Conservation (phyloP, 1,284 basidiomycete species). For the Sanghuangporus weigelae region DNA sequence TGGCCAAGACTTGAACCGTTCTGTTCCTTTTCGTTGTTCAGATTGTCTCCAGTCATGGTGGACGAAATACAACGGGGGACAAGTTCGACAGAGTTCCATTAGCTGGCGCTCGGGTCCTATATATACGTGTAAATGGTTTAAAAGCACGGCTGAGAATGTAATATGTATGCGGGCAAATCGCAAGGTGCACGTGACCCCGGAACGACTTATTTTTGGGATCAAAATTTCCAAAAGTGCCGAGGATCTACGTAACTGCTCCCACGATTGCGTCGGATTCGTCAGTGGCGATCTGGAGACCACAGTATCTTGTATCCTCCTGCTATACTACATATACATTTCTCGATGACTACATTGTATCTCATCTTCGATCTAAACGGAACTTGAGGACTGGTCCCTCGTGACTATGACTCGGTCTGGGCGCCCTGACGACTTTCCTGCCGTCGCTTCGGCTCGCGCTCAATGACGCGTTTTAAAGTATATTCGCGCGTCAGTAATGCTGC, state of each 20-base stretch:
- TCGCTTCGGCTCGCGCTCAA: slow-evolving; percentile 5
- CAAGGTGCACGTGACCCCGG: neutral
- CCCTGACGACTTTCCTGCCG: neutral
- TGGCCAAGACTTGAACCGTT: neutral
- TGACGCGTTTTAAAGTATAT: slow-evolving; percentile 12
- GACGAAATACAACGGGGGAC: neutral
- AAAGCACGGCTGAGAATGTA: no score
- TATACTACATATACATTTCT: neutral
- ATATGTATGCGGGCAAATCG: neutral
- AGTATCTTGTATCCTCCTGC: no score
- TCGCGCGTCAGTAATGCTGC: slow-evolving; percentile 10
- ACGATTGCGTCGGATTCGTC: no score
- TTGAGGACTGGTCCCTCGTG: neutral
- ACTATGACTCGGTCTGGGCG: neutral
- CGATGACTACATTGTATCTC: neutral
- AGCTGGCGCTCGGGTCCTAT: neutral
- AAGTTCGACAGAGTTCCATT: neutral
- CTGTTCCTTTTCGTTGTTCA: neutral
- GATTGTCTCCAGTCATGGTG: neutral
- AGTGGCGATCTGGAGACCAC: no score
- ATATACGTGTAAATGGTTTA: no score
- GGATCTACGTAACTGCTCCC: no score
- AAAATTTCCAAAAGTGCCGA: no score
- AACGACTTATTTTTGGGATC: no score
- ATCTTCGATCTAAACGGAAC: neutral